Conservation (phyloP, 2,329 filamentous ascomycete genomes). For the Pseudopithomyces chartarum region DNA sequence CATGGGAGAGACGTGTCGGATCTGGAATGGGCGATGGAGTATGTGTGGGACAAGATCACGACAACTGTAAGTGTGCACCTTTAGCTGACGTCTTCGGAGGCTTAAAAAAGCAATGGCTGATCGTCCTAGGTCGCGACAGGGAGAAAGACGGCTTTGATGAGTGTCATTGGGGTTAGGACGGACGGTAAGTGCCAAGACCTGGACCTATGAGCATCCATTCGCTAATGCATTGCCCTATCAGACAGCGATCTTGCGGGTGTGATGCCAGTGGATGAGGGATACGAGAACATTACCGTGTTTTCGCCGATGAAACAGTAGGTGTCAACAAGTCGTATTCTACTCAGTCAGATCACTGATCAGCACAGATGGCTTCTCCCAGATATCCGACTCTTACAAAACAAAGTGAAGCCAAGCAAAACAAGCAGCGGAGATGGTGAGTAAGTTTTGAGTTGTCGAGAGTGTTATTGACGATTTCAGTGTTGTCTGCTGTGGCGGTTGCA, state of each 20-base stretch:
- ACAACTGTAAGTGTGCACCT: slow-evolving; percentile 63
- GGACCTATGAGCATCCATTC: background rate
- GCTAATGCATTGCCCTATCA: slow-evolving; percentile 2
- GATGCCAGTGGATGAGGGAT: slow-evolving; percentile 70
- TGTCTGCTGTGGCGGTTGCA: slow-evolving; percentile 86
- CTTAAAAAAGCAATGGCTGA: slow-evolving; percentile 9
- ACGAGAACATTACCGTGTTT: slow-evolving; percentile 80
- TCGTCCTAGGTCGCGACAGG: slow-evolving; percentile 61
- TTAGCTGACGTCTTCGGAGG: background rate
- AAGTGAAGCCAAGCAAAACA: slow-evolving; percentile 70
- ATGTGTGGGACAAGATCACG: slow-evolving; percentile 92
- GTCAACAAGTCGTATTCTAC: background rate
- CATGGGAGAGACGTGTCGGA: slow-evolving; percentile 77
- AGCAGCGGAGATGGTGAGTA: slow-evolving; percentile 71
- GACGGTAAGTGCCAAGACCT: slow-evolving; percentile 56
- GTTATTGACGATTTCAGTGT: slow-evolving; percentile 49
- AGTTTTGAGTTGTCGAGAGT: background rate
- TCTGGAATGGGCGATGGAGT: slow-evolving; percentile 86
- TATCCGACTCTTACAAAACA: slow-evolving; percentile 66
- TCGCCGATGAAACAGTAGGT: slow-evolving; percentile 64
- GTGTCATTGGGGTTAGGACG: slow-evolving; percentile 84
- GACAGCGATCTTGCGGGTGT: slow-evolving; percentile 44
- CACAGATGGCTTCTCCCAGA: slow-evolving; percentile 67
- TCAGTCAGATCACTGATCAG: slow-evolving; percentile 10
- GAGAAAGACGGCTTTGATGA: slow-evolving; percentile 74